Base-by-base conservation (phyloP, 1,139 yeast genomes). In the Pichia sp. region DNA sequence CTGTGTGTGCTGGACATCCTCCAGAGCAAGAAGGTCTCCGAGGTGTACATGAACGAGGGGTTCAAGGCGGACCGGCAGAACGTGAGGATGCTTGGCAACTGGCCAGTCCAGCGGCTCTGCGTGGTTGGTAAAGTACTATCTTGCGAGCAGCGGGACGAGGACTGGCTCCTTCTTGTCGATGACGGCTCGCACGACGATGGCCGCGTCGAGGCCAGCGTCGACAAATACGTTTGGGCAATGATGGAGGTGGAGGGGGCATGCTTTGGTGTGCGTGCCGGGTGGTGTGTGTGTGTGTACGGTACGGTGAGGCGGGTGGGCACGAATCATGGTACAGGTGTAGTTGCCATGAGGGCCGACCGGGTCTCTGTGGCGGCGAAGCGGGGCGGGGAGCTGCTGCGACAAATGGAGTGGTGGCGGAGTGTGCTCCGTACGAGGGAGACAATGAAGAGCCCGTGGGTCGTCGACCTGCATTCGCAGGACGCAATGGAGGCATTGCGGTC, bases 51-150 rank as follows among this genome's bases (percentile, higher is more conserved):
- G 36, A 53, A 52, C 42, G 49, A 26, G 5, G 59, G 57, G 4
- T 23, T 50, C 8, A 30, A 15, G 1, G 15, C 23, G 4, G 58
- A 50, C n/a, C n/a, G 16, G 4, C 19, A 45, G 13, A 10, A 40
- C 1, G 16, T 57, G 4, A 8, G 53, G 15, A 30, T 59, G 54
- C 45, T 71, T 8, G 62, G 64, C 2, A 76, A 76, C 56, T 72
- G 75, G 62, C 80, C 80, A 0, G 53, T 76, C 1, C 58, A 60
- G 29, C 58, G 55, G 7, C 61, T 74, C 0, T 54, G 58, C 13
- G 55, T 76, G 0, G 57, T 63, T 36, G 80, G 79, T 0, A 63
- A 68, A 30, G 60, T 76, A 3, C 51, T 64, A 1, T 63, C 65
- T 26, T 68, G 63, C 43, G 56, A 50, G 11, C 38, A 57, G 38